A percentile compares a stretch with the other conserved stretches of the same genome.
These are phyloP conservation scores for Colletotrichum filicis DNA, from an alignment of 2,329 filamentous ascomycete genomes.

Conservation along the genomic window DNA sequence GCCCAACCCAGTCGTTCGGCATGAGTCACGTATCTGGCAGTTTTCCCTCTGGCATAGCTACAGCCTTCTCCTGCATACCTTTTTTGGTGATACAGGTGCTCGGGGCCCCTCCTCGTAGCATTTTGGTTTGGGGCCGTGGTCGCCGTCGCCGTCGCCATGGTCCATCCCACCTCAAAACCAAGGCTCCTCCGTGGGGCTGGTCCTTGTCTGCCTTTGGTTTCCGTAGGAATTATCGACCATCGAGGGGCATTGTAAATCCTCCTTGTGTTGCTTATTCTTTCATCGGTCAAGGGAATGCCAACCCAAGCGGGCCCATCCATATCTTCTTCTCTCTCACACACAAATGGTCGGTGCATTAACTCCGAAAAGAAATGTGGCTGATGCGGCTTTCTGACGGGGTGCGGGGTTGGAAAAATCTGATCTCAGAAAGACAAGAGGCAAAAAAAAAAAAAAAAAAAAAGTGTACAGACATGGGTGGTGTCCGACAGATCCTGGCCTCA, in stretches of 20 bases:
- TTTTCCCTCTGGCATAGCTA: constrained; percentile 3
- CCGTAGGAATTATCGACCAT: not conserved
- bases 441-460: not conserved
- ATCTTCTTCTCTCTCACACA: not conserved
- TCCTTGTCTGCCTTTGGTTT: constrained; percentile 15
- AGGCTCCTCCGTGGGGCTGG: constrained; percentile 25
- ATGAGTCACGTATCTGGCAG: constrained; percentile 33
- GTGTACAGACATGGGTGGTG: constrained; percentile 25
- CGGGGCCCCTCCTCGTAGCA: not conserved
- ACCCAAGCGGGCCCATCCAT: not conserved
- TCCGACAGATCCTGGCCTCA: constrained; percentile 15
- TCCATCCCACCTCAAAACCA: constrained; percentile 18
- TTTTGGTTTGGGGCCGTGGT: not conserved
- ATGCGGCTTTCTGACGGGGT: constrained; percentile 4
- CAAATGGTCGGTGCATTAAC: constrained; percentile 14
- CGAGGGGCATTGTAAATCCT: not conserved
- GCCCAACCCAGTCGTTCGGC: constrained; percentile 32
- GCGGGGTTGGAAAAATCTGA: constrained; percentile 29
- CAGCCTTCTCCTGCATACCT: constrained; percentile 3
- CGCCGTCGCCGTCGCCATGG: constrained; percentile 8
- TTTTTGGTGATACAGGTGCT: not conserved
- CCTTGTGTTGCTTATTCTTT: not conserved
- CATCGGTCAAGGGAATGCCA: not conserved
- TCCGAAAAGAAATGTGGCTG: constrained; percentile 25
- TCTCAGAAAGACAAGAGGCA: not conserved